Evolutionary conservation across 805 yeast species (phyloP).

Genomic region (Candida germanica): DNA sequence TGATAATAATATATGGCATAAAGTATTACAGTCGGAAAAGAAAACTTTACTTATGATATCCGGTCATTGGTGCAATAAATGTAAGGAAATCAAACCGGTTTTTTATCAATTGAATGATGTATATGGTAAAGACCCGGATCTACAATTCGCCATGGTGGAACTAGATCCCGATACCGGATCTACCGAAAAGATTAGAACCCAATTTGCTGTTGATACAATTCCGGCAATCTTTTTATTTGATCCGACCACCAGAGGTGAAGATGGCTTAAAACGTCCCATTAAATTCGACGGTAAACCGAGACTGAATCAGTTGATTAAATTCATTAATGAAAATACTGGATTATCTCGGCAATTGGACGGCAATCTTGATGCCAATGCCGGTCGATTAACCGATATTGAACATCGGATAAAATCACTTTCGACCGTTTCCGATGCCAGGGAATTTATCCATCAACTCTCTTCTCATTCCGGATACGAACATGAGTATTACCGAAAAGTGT

Average conservation of each 20-base stretch:
- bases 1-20: conserved; percentile 43
- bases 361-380: conserved; percentile 28
- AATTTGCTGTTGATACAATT: conserved; percentile 42
- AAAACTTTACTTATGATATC: conserved; percentile 52
- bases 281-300: conserved; percentile 24
- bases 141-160: conserved; percentile 12
- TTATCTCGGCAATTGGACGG: conserved; percentile 32
- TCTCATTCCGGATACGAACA: background rate
- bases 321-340: conserved; percentile 27
- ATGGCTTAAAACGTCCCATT: conserved; percentile 20
- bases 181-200: conserved; percentile 36
- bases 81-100: conserved; percentile 50
- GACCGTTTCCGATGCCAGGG: background rate
- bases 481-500: conserved; percentile 3
- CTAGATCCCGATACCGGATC: conserved; percentile 46
- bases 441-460: background rate
- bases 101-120: conserved; percentile 47
- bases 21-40: conserved; percentile 30
- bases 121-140: conserved; percentile 31
- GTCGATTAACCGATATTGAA: conserved; percentile 18
- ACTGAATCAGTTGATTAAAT: conserved; percentile 19
- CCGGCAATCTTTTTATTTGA: conserved; percentile 58
- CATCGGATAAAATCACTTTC: background rate
- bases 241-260: conserved; percentile 15
- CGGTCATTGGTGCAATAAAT: conserved; percentile 59